Base-by-base conservation (phyloP, 441 rosid species). In the Macaranga tanarius region DNA sequence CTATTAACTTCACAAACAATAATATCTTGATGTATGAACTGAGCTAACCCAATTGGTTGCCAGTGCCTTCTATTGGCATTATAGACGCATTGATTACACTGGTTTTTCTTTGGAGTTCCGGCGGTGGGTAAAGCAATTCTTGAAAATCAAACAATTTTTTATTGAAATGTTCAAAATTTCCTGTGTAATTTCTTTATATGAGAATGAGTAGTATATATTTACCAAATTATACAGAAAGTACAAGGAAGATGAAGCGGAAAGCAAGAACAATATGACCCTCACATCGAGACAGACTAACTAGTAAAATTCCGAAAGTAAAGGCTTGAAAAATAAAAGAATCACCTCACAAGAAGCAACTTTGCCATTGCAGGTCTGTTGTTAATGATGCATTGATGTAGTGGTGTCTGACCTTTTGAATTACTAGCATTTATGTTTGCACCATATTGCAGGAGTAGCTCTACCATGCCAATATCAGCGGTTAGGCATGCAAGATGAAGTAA, bases 401-500 rank as follows among this genome's bases (percentile, higher is more conserved):
- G 94, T 17, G 89, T 86, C 51, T 86, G 89, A 56, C 96, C 92
- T 78, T 82, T 84, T 45, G 89, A 84, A 79, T 90, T 94, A 17
- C 79, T 68, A 26, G 91, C 92, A 80, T 91, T 88, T 51, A 89
- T 71, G 59, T 90, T 86, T 60, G 94, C 98, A 10, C 97, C 98
- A 77, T 95, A 91, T 74, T 93, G 98, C 58, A 93, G 86, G 59
- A 95, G 88, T 20, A 95, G 87, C 80, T 95, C 98, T 20, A 90
- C 88, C 98, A 93, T 91, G 76, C 92, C 95, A 25, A 89, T 82
- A 76, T 93, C 97, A 28, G 96, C 89, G 77, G 82, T 81, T 76
- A 90, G 84, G 82, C 97, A 95, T 68, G 99, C 98, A 10, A 90
- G 92, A 81, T 95, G 99, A 84, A 95, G 98, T 76, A 95, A 79